Base-by-base conservation (phyloP, 305 asterid species). In the Ilex paraguariensis region DNA sequence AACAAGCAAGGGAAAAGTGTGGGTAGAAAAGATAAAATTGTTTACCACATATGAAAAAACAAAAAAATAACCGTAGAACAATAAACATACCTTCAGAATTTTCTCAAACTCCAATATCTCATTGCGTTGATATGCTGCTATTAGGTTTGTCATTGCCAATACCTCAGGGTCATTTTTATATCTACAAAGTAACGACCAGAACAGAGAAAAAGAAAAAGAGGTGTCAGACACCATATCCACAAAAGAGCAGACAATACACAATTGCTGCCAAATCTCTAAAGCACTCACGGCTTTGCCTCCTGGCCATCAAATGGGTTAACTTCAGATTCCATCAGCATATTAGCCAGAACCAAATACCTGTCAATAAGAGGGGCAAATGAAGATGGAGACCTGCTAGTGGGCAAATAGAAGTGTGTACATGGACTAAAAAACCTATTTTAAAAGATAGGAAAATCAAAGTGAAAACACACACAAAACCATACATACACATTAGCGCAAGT, bases 241-340 rank as follows among this genome's bases (percentile, higher is more conserved):
- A 36, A 36, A 36, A 36, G 9, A 4, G 42, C 42, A 36, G 42
- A 36, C 6, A 36, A 36, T 36, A 36, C 9, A 36, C 42, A 36
- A 36, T 36, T 36, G 42, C 2, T 36, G 42, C 42, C 42, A 36
- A 36, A 36, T 4, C 42, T 54, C 16, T 2, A 56, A 58, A 17
- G 28, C 64, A 72, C 97, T 73, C 79, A 93, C 98, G 98, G 98
- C 73, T 93, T 93, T 65, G 98, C 98, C 75, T 93, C 98, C 79
- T 93, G 98, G 66, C 96, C 98, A 69, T 93, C 98, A 67, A 93
- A 93, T 12, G 98, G 98, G 66, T 90, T 93, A 75, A 93, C 98
- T 79, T 85, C 87, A 63, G 98, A 93, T 75, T 87, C 91, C 98
- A 93, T 93, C 72, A 93, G 86, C 98, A 93, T 93, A 71, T 93